Percentiles rank a stretch among this genome's conserved stretches.
phyloP scores from a whole-genome alignment of 257 asterid species.

The Verbascum thapsus region DNA sequence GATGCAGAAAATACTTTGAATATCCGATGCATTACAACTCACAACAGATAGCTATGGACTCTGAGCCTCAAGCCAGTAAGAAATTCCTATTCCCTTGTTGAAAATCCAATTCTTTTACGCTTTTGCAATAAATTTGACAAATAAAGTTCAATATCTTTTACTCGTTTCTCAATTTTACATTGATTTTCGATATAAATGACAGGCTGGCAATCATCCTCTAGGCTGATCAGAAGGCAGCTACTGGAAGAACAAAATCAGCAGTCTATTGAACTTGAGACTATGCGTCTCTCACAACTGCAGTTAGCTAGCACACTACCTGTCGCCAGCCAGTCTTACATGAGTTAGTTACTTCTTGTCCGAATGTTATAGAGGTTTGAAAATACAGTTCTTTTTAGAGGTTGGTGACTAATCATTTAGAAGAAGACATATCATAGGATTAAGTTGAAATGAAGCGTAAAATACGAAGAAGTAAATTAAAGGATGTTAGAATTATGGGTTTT shows the following conservation, averaged over 20 bases:
- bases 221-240: constrained; percentile 49
- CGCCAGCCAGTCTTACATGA: constrained; percentile 37
- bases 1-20: constrained; percentile 70
- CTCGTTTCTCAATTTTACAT: background rate
- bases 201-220: constrained; percentile 64
- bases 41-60: constrained; percentile 38
- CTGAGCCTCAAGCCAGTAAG: constrained; percentile 63
- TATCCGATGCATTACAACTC: constrained; percentile 47
- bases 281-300: constrained; percentile 64
- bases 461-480: constrained; percentile 41
- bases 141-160: background rate
- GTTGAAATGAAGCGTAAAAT: constrained; percentile 35
- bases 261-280: constrained; percentile 53
- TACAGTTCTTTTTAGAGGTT: constrained; percentile 32
- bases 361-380: constrained; percentile 37
- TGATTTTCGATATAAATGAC: constrained; percentile 17
- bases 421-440: constrained; percentile 40
- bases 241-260: constrained; percentile 54
- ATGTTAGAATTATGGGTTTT: constrained; percentile 27
- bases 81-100: background rate
- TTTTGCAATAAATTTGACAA: constrained; percentile 1
- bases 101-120: background rate
- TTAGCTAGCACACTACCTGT: constrained; percentile 46
- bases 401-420: constrained; percentile 35
- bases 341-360: constrained; percentile 47